Base-by-base conservation (phyloP, 148 eudicot genomes). In the Limonium bicolor region DNA sequence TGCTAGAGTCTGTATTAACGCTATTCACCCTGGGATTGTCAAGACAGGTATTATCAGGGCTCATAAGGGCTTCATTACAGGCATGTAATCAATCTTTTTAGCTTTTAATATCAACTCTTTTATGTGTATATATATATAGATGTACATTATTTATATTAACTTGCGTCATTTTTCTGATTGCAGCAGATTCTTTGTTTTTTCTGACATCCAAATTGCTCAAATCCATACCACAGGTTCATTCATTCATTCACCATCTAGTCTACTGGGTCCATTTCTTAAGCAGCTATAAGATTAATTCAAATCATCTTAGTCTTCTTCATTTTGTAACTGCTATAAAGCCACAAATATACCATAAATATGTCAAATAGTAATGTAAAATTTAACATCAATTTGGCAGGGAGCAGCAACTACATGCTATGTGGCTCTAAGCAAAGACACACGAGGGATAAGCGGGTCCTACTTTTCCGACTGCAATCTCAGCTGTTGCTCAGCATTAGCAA, bases 1-100 rank as follows among this genome's bases (percentile, higher is more conserved):
- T 53, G 93, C 80, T 66, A 76, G 71, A 34, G 93, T 90, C 18
- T 81, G 70, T 38, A 70, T 85, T 55, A 90, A 85, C 56, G 77
- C 95, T 32, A 86, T 90, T 6, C 99, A 90, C 48, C 99, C 99
- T 14, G 99, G 99, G 40, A 73, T 90, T 37, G 94, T 90, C 47
- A 90, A 90, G 78, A 90, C 99, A 37, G 95, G 82, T 63, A 90
- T 90, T 24, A 76, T 71, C 39, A 78, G 94, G 25, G 99, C 85
- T 33, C 83, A 90, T 48, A 78, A 76, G 64, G 88, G 95, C 59
- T 60, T 85, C 49, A 66, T 90, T 51, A 85, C 94, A 85, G 99
- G 99, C 80, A 88, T 68, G 86, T 60, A 26, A 17, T n/a, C n/a
- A n/a, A n/a, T n/a, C n/a, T n/a, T n/a, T n/a, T n/a, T n/a, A n/a